Evolutionary conservation across 306 rosid genomes (phyloP).

Genomic region (Cucurbita ficifolia): DNA sequence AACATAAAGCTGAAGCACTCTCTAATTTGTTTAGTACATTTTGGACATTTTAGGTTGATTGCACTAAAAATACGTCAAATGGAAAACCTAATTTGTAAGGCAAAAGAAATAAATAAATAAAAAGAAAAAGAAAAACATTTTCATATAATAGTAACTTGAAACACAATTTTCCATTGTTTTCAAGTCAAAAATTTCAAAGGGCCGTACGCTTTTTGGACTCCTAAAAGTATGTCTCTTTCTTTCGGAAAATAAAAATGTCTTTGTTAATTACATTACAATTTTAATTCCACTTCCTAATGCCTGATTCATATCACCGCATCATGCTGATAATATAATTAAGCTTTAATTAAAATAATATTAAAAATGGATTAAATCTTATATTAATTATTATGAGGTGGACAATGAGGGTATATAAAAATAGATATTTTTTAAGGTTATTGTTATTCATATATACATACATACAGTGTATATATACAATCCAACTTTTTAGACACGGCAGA

Average conservation of each 20-base stretch:
- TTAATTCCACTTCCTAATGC: neutral
- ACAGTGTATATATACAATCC: no score
- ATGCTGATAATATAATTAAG: neutral
- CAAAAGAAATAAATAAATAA: neutral
- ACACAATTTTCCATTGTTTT: constrained; percentile 3
- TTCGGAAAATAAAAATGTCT: neutral
- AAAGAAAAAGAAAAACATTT: neutral
- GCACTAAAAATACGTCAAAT: constrained; percentile 2
- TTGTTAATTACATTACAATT: neutral
- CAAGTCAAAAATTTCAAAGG: neutral
- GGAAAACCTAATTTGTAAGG: neutral
- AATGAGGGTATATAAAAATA: neutral
- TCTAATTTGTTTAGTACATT: neutral
- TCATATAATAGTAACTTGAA: neutral
- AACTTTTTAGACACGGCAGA: neutral
- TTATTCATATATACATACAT: no score
- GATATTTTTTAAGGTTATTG: no score
- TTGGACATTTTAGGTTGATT: neutral
- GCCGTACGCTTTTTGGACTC: neutral
- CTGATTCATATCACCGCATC: neutral
- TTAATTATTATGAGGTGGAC: neutral
- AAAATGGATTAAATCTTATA: neutral
- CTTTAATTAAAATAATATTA: neutral
- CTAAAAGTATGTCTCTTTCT: neutral
- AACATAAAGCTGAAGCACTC: neutral